Evolutionary conservation across 2,329 filamentous ascomycete species (phyloP).

Genomic region (Fusarium sp.): DNA sequence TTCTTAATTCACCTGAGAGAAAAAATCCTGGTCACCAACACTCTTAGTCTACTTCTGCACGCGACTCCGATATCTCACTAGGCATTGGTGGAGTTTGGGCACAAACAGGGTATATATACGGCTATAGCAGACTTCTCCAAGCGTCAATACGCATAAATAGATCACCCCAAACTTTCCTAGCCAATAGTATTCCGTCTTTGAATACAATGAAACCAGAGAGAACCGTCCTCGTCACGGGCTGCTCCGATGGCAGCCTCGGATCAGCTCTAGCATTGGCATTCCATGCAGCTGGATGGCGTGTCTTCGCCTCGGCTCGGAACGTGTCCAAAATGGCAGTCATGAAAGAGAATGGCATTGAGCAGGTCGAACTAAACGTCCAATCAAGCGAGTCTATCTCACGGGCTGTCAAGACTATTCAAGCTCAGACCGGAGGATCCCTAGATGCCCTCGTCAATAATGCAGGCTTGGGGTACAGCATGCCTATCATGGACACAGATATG

Average conservation of each 20-base stretch:
- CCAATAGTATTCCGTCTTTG: background rate
- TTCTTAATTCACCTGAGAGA: background rate
- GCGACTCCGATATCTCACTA: background rate
- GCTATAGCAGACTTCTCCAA: background rate
- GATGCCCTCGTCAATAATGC: background rate
- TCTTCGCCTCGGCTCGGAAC: background rate
- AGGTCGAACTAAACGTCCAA: background rate
- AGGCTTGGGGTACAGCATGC: background rate
- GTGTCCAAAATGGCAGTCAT: background rate
- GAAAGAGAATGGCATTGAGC: background rate
- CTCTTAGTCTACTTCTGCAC: background rate
- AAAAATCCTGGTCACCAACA: background rate
- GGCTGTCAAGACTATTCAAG: background rate
- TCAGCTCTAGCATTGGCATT: background rate
- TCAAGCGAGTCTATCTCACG: background rate
- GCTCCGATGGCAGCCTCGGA: background rate
- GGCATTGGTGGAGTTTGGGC: background rate
- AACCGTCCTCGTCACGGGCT: background rate
- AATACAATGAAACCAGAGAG: background rate
- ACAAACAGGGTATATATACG: background rate
- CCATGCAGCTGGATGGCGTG: background rate
- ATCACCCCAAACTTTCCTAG: background rate
- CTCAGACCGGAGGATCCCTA: background rate
- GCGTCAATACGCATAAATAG: background rate
- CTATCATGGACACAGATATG: background rate